Base-by-base conservation (phyloP, 1,139 yeast genomes). In the Scheffersomyces cryptocercus region DNA sequence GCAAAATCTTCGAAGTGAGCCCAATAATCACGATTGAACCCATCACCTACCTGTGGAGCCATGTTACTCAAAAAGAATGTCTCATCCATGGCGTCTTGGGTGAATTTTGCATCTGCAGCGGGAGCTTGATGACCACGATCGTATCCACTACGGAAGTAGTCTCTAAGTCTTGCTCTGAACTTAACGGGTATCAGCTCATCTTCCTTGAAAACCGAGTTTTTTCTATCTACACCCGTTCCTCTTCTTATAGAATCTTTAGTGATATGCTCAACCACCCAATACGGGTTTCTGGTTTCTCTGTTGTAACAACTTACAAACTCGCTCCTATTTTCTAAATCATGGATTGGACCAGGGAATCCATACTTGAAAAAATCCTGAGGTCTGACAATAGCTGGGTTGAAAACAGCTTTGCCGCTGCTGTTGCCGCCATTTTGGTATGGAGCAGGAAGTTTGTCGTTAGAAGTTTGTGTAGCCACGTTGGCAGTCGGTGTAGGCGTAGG, bases 61-160 rank as follows among this genome's bases (percentile, higher is more conserved):
- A 93, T 93, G 63, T 93, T 93, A 15, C 96, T 83, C 55, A 95
- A 71, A 52, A 74, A 81, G 56, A 93, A 93, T 0, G 99, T 95
- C 64, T 91, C 96, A 62, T 93, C 85, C 97, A 95, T 91, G 10
- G 98, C 98, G 16, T 65, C 58, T 64, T 93, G 99, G 30, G 82
- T 81, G 66, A 80, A 93, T 62, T 89, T 90, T 32, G 98, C 97
- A 64, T 93, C 88, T 0, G 99, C 99, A 4, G 99, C 99, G 2
- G 99, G 98, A 0, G 97, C 97, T 58, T 88, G 88, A 64, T 93
- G 99, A 3, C 99, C 99, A 52, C 99, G 73, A 62, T 93, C 99
- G 65, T 88, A 93, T 1, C 99, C 99, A 40, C 95, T 85, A 52
- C 98, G 80, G 73, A 91, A 91, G 64, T 86, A 93, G 65, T 95